These are phyloP conservation scores for Candida neerlandica DNA, from an alignment of 1,139 yeast genomes.

Conservation along the genomic window DNA sequence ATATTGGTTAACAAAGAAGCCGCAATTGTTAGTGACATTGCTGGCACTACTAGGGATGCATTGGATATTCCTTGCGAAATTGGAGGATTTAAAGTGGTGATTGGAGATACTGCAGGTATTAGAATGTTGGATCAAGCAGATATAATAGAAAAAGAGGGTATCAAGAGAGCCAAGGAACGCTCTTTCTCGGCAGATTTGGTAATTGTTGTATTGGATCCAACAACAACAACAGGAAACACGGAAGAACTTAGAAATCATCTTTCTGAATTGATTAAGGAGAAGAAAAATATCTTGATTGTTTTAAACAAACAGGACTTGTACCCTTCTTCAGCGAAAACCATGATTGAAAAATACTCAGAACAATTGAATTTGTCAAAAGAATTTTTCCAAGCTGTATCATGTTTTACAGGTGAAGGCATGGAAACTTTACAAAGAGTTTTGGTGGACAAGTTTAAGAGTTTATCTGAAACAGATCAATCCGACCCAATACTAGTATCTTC, in stretches of 20 bases:
- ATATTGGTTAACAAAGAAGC: slow-evolving; percentile 74
- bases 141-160: slow-evolving; percentile 79
- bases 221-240: slow-evolving; percentile 7
- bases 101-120: slow-evolving; percentile 95
- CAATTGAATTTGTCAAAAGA: slow-evolving; percentile 27
- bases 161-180: slow-evolving; percentile 67
- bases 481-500: slow-evolving; percentile 74
- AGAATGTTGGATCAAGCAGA: slow-evolving; percentile 54
- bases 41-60: slow-evolving; percentile 94
- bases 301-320: slow-evolving; percentile 66
- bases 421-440: slow-evolving; percentile 35
- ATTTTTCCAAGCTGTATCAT: slow-evolving; percentile 58
- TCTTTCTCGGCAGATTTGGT: slow-evolving; percentile 64
- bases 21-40: slow-evolving; percentile 87
- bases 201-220: slow-evolving; percentile 40
- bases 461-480: slow-evolving; percentile 50
- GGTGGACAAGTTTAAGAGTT: slow-evolving; percentile 41
- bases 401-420: slow-evolving; percentile 61
- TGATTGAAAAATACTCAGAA: slow-evolving; percentile 23
- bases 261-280: slow-evolving; percentile 14
- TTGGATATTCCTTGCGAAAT: slow-evolving; percentile 82
- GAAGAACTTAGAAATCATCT: slow-evolving; percentile 34
- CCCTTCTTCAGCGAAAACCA: slow-evolving; percentile 17
- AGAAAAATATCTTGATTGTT: slow-evolving; percentile 42
- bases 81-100: slow-evolving; percentile 77